Conservation (phyloP, 108 stramenopile species). For the Fragilaria crotonensis region DNA sequence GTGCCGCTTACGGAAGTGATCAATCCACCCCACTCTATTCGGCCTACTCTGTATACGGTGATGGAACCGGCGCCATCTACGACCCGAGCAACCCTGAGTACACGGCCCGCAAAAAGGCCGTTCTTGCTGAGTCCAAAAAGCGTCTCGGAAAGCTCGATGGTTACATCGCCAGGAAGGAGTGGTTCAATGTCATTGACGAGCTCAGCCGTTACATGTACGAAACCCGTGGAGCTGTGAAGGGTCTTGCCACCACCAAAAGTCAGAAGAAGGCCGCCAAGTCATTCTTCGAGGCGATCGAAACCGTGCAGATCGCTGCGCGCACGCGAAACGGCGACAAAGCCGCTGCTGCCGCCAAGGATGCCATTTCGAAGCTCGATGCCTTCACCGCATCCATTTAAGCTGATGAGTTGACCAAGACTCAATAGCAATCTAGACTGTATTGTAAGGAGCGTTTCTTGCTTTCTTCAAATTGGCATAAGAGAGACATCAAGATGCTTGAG, state of each 20-base stretch:
- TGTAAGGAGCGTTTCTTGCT: too few relatives aligned
- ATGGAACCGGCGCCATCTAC: constrained; percentile 47
- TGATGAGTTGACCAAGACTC: too few relatives aligned
- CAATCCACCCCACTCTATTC: constrained; percentile 59
- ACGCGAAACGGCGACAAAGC: constrained; percentile 56
- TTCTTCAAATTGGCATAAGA: too few relatives aligned
- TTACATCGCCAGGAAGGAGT: constrained; percentile 73
- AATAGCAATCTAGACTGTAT: too few relatives aligned
- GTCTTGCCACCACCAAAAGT: constrained; percentile 50
- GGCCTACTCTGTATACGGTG: constrained; percentile 78
- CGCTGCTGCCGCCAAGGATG: constrained; percentile 37
- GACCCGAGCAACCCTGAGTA: constrained; percentile 33
- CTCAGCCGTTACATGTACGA: constrained; percentile 89
- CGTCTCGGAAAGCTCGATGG: constrained; percentile 57
- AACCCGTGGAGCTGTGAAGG: constrained; percentile 73
- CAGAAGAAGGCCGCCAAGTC: constrained; percentile 60
- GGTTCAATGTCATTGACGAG: constrained; percentile 81
- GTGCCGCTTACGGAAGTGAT: constrained; percentile 82
- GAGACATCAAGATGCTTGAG: too few relatives aligned
- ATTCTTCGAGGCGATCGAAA: constrained; percentile 80
- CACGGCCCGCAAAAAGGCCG: constrained; percentile 70
- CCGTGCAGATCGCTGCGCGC: constrained; percentile 40
- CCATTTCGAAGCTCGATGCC: constrained; percentile 34
- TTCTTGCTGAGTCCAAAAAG: constrained; percentile 64
- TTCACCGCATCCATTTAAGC: constrained; percentile 48